Evolutionary conservation across 345 rosid genomes (phyloP).

Genomic region (Cardamine occulta): DNA sequence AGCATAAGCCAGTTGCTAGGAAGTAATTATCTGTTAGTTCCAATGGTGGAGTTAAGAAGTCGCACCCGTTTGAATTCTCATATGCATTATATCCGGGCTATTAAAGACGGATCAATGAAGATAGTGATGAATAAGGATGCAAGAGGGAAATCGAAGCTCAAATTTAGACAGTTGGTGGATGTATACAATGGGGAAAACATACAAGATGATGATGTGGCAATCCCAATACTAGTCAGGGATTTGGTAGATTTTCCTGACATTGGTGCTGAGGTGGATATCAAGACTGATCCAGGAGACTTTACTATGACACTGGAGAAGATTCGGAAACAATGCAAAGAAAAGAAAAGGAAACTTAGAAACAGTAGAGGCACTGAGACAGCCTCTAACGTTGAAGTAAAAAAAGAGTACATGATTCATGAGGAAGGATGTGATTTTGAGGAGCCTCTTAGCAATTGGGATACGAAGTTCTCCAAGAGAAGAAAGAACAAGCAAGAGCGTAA

Average conservation of each 20-base stretch:
- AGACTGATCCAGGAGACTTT: constrained; percentile 36
- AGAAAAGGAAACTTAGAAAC: constrained; percentile 56
- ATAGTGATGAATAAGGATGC: constrained; percentile 46
- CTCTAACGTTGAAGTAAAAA: constrained; percentile 34
- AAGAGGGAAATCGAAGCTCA: constrained; percentile 53
- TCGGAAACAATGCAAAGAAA: constrained; percentile 54
- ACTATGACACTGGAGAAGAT: constrained; percentile 60
- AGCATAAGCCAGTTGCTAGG: not conserved
- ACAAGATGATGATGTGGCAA: not conserved
- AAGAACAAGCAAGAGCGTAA: constrained; percentile 47
- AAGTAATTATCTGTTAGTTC: constrained; percentile 2
- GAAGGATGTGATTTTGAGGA: constrained; percentile 55
- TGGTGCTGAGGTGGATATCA: constrained; percentile 34
- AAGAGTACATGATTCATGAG: constrained; percentile 36
- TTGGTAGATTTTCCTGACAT: constrained; percentile 19
- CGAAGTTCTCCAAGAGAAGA: constrained; percentile 49
- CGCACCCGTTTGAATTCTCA: constrained; percentile 40
- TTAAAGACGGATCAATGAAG: constrained; percentile 46
- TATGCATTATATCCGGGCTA: constrained; percentile 50
- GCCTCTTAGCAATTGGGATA: constrained; percentile 59
- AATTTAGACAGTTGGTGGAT: constrained; percentile 52
- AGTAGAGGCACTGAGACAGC: constrained; percentile 25
- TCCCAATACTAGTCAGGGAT: constrained; percentile 44
- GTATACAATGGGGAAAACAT: constrained; percentile 41
- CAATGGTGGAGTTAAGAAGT: constrained; percentile 65